Evolutionary conservation across 257 asterid species (phyloP), one percentile per base, ranked within the genome.

Genomic region (Solanum pinnatisectum): DNA sequence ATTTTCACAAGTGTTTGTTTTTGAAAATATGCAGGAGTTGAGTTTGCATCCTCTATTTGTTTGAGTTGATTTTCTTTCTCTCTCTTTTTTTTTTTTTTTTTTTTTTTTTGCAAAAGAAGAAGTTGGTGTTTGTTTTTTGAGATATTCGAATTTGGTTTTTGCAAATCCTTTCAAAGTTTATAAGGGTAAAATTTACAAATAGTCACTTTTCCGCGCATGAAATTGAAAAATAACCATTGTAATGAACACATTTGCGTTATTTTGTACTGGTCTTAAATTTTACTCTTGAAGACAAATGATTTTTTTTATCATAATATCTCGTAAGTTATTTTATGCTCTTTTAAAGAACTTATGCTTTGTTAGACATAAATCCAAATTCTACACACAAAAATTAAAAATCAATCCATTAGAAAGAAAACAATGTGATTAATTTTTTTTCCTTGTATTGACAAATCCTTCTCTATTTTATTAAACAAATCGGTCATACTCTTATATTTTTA

Each of bases 271-370:
- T 16, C 63, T 52, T 2, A 52, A 16, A 52, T 52, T 52, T 52
- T 52, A 52, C 22, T 52, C 4, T 1, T 2, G 9, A 16, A 16
- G 9, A 20, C 14, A 42, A 42, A 42, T 42, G 3, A 8, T 20
- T 56, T 20, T 56, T 56, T 56, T 0, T 23, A 63, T 23, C 15
- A 63, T 10, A 23, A 63, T 63, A 63, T 63, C 6, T 23, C 8
- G 10, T 0, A 10, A 23, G 15, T 23, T 63, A 3, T 52, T 4
- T 52, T 52, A 3, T 0, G 5, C 13, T 6, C 65, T 42, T 0
- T 10, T 42, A 42, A 10, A 42, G 46, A 10, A 44, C 18, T 44
- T 13, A 0, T 12, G 5, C 56, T 44, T 44, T 13, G 16, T 44
- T 44, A 13, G 56, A 13, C 56, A 44, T 10, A 13, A 1, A 13